Percentiles rank a stretch among this genome's conserved stretches.
phyloP scores from a whole-genome alignment of 257 asterid genomes.

The Gardenia jasminoides region DNA sequence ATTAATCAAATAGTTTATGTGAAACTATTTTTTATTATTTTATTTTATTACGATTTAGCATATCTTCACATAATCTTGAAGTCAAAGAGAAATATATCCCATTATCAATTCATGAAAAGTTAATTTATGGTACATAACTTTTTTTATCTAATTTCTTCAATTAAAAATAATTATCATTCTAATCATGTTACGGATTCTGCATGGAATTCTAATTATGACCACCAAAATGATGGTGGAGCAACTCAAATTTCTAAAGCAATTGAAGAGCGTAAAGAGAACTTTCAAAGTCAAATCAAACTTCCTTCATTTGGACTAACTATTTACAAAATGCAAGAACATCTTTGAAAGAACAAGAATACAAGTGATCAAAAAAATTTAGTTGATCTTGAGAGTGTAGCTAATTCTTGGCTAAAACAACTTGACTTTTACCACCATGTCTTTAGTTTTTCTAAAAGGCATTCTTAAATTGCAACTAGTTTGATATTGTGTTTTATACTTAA shows the following conservation, averaged over 20 bases:
- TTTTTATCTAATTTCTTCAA: background rate
- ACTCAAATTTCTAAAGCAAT: background rate
- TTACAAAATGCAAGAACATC: slow-evolving; percentile 64
- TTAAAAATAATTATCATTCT: too few species aligned
- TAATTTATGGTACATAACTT: too few species aligned
- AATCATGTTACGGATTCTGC: background rate
- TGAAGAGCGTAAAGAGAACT: slow-evolving; percentile 26
- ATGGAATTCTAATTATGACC: background rate
- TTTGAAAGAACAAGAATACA: slow-evolving; percentile 50
- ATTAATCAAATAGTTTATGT: too few species aligned
- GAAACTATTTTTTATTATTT: too few species aligned
- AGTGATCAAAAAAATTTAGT: slow-evolving; percentile 32
- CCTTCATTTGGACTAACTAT: slow-evolving; percentile 83
- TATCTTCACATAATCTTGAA: too few species aligned
- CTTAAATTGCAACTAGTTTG: background rate
- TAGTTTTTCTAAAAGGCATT: slow-evolving; percentile 25
- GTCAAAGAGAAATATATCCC: too few species aligned
- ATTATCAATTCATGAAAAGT: too few species aligned
- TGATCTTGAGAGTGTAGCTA: slow-evolving; percentile 29
- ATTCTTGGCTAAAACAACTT: slow-evolving; percentile 42
- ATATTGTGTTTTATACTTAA: background rate
- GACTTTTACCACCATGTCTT: slow-evolving; percentile 40
- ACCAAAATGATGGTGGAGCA: background rate
- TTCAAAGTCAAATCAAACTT: slow-evolving; percentile 36
- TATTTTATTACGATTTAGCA: too few species aligned